Percentiles rank a stretch among this genome's conserved stretches.
phyloP scores from a whole-genome alignment of 768 basidiomycete species.

The Boletus rufocinnamomeus region DNA sequence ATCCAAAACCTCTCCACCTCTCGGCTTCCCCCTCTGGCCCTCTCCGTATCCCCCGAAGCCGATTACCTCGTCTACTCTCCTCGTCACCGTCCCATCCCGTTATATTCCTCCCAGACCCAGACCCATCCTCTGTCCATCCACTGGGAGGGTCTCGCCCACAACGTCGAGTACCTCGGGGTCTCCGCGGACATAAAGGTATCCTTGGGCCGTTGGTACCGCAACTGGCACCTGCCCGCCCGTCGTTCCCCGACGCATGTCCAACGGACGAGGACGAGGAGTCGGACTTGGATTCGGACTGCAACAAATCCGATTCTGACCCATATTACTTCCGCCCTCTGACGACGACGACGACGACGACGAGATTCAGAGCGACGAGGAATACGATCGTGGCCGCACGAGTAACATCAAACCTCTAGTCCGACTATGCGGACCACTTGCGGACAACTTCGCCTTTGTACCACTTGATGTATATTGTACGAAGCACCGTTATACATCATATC shows the following conservation, averaged over 20 bases:
- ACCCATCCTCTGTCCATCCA: conserved; percentile 70
- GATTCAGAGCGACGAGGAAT: conserved; percentile 41
- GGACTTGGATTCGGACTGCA: conserved; percentile 31
- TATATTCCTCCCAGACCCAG: conserved; percentile 73
- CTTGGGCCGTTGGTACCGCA: conserved; percentile 72
- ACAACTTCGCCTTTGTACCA: conserved; percentile 24
- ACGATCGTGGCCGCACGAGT: conserved; percentile 43
- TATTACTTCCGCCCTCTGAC: conserved; percentile 37
- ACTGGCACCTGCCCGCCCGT: conserved; percentile 51
- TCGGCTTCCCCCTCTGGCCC: conserved; percentile 28
- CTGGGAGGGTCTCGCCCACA: no score
- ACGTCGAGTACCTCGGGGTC: conserved; percentile 86
- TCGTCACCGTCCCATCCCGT: conserved; percentile 63
- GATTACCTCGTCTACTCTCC: conserved; percentile 66
- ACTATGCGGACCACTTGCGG: no score
- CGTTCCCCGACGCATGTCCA: conserved; percentile 31
- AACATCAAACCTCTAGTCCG: conserved; percentile 43
- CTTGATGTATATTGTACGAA: no score
- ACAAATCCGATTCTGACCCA: conserved; percentile 23
- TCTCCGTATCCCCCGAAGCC: conserved; percentile 39
- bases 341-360: conserved; percentile 30
- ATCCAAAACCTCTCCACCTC: conserved; percentile 40
- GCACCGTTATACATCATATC: no score
- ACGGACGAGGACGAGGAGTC: conserved; percentile 39
- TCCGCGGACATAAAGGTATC: conserved; percentile 75